A percentile compares a stretch with the other conserved stretches of the same genome.
phyloP scores from a whole-genome alignment of 805 yeast species.

The Teunomyces tritomae region DNA sequence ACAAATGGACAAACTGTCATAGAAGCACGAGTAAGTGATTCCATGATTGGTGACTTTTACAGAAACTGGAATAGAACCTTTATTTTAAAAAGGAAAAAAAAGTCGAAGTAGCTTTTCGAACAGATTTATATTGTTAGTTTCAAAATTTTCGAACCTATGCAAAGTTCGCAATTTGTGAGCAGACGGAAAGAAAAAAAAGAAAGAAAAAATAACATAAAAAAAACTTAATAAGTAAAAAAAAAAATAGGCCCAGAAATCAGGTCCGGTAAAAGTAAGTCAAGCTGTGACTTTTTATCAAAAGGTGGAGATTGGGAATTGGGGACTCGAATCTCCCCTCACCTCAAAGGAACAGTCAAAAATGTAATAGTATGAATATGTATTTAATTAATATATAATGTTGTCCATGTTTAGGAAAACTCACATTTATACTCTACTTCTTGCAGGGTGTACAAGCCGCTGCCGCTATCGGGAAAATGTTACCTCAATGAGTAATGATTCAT shows the following conservation, averaged over 20 bases:
- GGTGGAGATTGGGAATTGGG: background rate
- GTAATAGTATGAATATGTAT: no score
- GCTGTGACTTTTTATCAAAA: background rate
- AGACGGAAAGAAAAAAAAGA: background rate
- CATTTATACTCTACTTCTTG: no score
- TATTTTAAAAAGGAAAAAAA: background rate
- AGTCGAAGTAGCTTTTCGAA: background rate
- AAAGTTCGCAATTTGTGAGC: conserved; percentile 3
- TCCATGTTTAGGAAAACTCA: background rate
- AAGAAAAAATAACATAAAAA: background rate
- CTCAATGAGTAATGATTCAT: background rate
- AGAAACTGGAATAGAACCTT: background rate
- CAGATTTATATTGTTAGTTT: background rate
- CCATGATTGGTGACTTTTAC: conserved; percentile 50
- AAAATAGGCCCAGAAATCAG: background rate
- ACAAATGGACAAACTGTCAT: conserved; percentile 83
- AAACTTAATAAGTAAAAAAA: background rate
- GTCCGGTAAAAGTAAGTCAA: background rate
- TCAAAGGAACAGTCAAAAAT: no score
- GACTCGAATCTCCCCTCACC: no score
- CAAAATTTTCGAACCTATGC: conserved; percentile 1
- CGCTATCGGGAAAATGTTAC: background rate
- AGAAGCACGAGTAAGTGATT: conserved; percentile 72
- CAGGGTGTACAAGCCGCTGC: background rate
- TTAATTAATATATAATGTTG: no score